Evolutionary conservation across 2,329 filamentous ascomycete genomes (phyloP).

Genomic region (Clarireedia sp.): DNA sequence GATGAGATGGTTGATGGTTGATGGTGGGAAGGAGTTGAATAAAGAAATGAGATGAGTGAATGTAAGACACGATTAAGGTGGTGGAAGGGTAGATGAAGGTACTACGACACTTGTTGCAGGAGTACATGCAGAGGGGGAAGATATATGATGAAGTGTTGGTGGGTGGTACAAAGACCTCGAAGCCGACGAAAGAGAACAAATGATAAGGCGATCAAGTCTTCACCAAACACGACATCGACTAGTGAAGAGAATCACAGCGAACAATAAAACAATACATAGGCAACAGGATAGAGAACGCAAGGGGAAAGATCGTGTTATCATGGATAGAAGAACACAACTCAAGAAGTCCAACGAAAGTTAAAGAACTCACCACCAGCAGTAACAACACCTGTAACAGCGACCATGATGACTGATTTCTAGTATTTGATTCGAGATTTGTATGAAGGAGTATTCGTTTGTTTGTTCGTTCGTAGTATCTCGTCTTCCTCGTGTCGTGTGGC

Average conservation of each 20-base stretch:
- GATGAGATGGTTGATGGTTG: not conserved
- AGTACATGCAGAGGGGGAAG: not conserved
- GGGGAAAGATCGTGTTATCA: not conserved
- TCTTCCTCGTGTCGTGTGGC: too few relatives aligned
- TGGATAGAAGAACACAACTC: not conserved
- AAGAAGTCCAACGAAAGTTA: not conserved
- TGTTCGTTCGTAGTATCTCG: not conserved
- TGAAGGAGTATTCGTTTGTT: not conserved
- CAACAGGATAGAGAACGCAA: too few relatives aligned
- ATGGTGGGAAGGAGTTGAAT: not conserved
- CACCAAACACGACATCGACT: too few relatives aligned
- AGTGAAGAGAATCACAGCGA: too few relatives aligned
- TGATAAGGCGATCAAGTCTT: too few relatives aligned
- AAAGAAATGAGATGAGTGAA: not conserved
- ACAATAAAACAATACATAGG: too few relatives aligned
- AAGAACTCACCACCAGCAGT: slow-evolving; percentile 8
- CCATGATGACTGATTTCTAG: slow-evolving; percentile 1
- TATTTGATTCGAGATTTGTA: not conserved
- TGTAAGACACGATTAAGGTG: not conserved
- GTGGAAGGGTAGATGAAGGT: not conserved
- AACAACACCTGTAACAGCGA: slow-evolving; percentile 7
- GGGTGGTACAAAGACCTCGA: not conserved
- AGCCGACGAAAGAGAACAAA: not conserved
- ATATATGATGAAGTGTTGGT: not conserved
- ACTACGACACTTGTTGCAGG: too few relatives aligned